These are phyloP conservation scores for Stenocarpella maydis DNA, from an alignment of 2,329 filamentous ascomycete species.

Conservation along the genomic window DNA sequence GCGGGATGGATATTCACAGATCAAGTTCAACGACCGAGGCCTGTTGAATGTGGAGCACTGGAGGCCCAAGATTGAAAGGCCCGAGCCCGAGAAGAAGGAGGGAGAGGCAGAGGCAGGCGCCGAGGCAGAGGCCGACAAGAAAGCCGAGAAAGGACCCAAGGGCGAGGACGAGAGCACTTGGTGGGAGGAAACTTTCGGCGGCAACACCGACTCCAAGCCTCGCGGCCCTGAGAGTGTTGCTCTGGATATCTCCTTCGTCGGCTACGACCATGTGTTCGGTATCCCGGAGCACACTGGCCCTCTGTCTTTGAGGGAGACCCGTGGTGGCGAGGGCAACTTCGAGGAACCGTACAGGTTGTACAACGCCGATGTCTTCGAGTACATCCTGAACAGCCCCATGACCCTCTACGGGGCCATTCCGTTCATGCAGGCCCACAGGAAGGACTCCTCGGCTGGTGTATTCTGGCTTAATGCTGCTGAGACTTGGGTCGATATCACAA, in stretches of 20 bases:
- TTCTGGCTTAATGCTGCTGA: slow-evolving; percentile 98
- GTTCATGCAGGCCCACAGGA: slow-evolving; percentile 96
- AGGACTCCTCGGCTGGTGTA: slow-evolving; percentile 90
- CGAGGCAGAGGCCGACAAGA: slow-evolving; percentile 49
- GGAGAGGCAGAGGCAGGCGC: slow-evolving; percentile 51
- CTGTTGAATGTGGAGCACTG: slow-evolving; percentile 95
- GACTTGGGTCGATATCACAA: slow-evolving; percentile 96
- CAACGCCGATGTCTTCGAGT: slow-evolving; percentile 98
- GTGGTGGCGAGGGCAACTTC: slow-evolving; percentile 86
- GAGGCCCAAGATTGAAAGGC: slow-evolving; percentile 81
- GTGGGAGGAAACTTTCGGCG: slow-evolving; percentile 98
- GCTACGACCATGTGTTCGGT: slow-evolving; percentile 91
- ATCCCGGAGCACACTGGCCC: slow-evolving; percentile 93
- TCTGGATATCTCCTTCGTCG: slow-evolving; percentile 90
- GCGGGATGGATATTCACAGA: slow-evolving; percentile 80
- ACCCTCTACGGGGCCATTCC: slow-evolving; percentile 97
- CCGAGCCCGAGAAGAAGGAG: slow-evolving; percentile 60
- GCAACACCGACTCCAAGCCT: slow-evolving; percentile 95
- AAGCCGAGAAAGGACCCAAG: slow-evolving; percentile 45
- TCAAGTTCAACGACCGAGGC: slow-evolving; percentile 90
- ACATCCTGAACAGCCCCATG: slow-evolving; percentile 97
- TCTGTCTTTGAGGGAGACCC: slow-evolving; percentile 87
- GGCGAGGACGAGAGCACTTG: slow-evolving; percentile 86
- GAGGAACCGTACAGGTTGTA: slow-evolving; percentile 92
- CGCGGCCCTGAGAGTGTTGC: slow-evolving; percentile 91